Percentiles rank a stretch among this genome's conserved stretches.
phyloP scores from a whole-genome alignment of 2,329 filamentous ascomycete species.

The Diatrype stigma region DNA sequence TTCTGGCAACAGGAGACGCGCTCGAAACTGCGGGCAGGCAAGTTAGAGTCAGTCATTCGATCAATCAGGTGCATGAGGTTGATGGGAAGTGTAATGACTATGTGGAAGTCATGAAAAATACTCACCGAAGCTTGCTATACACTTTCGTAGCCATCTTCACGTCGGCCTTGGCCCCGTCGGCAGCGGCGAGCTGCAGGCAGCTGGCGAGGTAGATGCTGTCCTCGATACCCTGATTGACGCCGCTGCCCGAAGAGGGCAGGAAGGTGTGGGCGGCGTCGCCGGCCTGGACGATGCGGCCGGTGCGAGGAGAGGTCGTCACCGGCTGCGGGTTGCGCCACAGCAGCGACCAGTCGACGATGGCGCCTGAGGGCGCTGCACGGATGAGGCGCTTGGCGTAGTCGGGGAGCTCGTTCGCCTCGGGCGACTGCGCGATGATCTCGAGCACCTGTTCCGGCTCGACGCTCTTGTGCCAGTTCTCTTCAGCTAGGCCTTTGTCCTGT shows the following conservation, averaged over 20 bases:
- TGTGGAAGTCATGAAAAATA: too few species aligned
- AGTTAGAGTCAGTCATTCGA: too few species aligned
- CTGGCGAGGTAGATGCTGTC: conserved; percentile 28
- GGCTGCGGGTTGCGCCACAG: conserved; percentile 28
- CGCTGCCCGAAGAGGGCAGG: conserved; percentile 29
- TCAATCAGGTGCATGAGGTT: too few species aligned
- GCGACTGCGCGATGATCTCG: not conserved
- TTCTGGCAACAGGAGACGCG: conserved; percentile 4
- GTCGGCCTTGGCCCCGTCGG: conserved; percentile 15
- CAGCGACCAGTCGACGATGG: conserved; percentile 36
- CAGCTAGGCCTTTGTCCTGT: not conserved
- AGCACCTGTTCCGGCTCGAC: not conserved
- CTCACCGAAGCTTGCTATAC: conserved; percentile 24
- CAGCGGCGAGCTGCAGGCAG: conserved; percentile 22
- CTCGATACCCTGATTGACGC: conserved; percentile 31
- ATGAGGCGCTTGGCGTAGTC: conserved; percentile 9
- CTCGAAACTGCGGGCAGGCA: conserved; percentile 5
- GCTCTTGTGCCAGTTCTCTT: conserved; percentile 1
- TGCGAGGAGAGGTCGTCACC: conserved; percentile 23
- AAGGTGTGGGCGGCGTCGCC: conserved; percentile 32
- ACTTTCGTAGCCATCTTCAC: conserved; percentile 20
- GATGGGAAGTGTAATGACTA: too few species aligned
- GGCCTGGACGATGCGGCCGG: conserved; percentile 25
- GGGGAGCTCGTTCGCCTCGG: conserved; percentile 1
- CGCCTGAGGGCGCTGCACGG: conserved; percentile 9